Conservation (phyloP, 2,329 filamentous ascomycete genomes). For the Teratosphaeria destructans region DNA sequence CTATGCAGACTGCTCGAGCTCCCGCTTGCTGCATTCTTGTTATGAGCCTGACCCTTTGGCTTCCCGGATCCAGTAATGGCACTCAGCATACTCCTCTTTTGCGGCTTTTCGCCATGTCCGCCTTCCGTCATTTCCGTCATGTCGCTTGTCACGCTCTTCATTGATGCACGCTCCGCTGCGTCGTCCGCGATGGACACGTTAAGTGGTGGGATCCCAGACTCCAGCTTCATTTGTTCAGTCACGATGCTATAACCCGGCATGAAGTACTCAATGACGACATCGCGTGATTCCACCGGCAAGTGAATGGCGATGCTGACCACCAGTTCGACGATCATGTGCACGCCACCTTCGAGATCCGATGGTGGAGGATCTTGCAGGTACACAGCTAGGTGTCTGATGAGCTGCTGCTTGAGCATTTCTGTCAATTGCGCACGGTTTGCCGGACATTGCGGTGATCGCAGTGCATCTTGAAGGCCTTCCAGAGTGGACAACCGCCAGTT, state of each 20-base stretch:
- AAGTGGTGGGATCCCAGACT: constrained; percentile 45
- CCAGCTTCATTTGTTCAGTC: constrained; percentile 72
- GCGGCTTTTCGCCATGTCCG: constrained; percentile 11
- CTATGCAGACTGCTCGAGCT: constrained; percentile 28
- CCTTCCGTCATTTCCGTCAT: constrained; percentile 20
- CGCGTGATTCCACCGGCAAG: constrained; percentile 79
- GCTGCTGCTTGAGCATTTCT: constrained; percentile 51
- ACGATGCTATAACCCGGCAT: constrained; percentile 63
- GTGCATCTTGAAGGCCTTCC: constrained; percentile 68
- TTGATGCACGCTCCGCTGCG: constrained; percentile 30
- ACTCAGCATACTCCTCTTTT: constrained; percentile 34
- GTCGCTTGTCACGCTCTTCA: constrained; percentile 28
- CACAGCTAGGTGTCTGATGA: constrained; percentile 61
- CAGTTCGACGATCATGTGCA: constrained; percentile 86
- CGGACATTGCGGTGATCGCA: constrained; percentile 55
- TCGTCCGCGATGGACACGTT: constrained; percentile 33
- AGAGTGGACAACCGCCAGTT: constrained; percentile 90
- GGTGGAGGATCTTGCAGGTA: constrained; percentile 69
- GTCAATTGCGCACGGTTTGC: constrained; percentile 53
- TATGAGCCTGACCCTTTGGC: constrained; percentile 24
- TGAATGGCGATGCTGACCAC: constrained; percentile 78
- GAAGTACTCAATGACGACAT: constrained; percentile 80
- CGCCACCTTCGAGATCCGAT: constrained; percentile 72
- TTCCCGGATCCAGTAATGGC: constrained; percentile 31
- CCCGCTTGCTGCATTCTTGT: constrained; percentile 25